Conservation (phyloP, 306 rosid genomes). For the Cucumis cinereus region DNA sequence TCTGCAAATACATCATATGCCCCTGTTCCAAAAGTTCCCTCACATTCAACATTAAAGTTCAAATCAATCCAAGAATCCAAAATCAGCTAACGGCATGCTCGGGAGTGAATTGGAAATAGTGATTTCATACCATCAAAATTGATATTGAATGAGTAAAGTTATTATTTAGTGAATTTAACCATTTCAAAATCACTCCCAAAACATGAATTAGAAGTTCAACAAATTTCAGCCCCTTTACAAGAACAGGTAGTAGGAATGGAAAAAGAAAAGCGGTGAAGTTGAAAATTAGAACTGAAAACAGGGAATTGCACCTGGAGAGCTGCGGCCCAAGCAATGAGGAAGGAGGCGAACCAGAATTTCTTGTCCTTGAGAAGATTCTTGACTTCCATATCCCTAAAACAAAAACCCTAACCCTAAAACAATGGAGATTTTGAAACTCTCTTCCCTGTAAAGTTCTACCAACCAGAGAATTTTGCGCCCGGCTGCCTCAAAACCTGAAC, state of each 20-base stretch:
- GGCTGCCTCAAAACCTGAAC: background rate
- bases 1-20: slow-evolving; percentile 76
- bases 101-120: too few species aligned
- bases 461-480: background rate
- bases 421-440: background rate
- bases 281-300: background rate
- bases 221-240: background rate
- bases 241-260: background rate
- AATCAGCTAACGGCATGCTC: too few species aligned
- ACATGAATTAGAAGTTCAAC: background rate
- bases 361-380: slow-evolving; percentile 48
- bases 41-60: background rate
- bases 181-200: too few species aligned
- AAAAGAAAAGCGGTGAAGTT: background rate
- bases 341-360: slow-evolving; percentile 68
- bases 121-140: too few species aligned
- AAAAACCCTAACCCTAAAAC: slow-evolving; percentile 14
- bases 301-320: slow-evolving; percentile 42
- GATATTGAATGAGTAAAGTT: too few species aligned
- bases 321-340: slow-evolving; percentile 67
- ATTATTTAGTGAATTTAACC: too few species aligned
- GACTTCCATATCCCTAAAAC: slow-evolving; percentile 30
- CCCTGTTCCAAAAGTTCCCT: slow-evolving; percentile 26
- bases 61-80: background rate
- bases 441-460: background rate